Percentiles rank a stretch among this genome's conserved stretches.
phyloP scores from a whole-genome alignment of 2,329 filamentous ascomycete species.

The Ustulina deusta region DNA sequence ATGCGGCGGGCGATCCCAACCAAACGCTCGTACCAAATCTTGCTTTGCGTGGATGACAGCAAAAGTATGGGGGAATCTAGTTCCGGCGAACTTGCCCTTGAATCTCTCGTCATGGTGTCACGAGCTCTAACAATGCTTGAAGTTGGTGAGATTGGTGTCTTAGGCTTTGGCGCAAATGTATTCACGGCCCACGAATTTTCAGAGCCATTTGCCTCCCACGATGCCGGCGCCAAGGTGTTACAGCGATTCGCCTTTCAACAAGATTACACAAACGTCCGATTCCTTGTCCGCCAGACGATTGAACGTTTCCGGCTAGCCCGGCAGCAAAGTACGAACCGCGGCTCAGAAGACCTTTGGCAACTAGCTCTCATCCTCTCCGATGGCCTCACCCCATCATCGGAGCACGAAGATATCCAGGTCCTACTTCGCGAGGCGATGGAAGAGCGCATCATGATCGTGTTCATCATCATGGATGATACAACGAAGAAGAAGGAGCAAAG shows the following conservation, averaged over 20 bases:
- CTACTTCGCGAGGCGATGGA: conserved; percentile 89
- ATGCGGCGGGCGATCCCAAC: conserved; percentile 92
- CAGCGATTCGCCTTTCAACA: conserved; percentile 88
- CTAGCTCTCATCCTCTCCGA: conserved; percentile 93
- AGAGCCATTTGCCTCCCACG: conserved; percentile 79
- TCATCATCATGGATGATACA: conserved; percentile 89
- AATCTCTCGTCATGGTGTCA: conserved; percentile 92
- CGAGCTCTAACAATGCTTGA: conserved; percentile 92
- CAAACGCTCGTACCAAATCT: conserved; percentile 95
- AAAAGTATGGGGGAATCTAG: conserved; percentile 89
- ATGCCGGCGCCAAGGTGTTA: conserved; percentile 85
- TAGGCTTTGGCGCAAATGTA: conserved; percentile 88
- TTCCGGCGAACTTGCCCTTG: conserved; percentile 84
- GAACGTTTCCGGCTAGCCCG: conserved; percentile 84
- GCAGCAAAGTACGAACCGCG: conserved; percentile 64
- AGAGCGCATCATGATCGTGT: conserved; percentile 97
- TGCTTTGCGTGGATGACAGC: conserved; percentile 96
- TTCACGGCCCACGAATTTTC: conserved; percentile 89
- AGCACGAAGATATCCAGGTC: conserved; percentile 84
- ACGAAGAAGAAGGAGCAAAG: conserved; percentile 63
- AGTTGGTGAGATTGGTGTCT: conserved; percentile 89
- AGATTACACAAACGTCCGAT: conserved; percentile 84
- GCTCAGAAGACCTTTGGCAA: conserved; percentile 86
- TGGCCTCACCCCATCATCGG: conserved; percentile 83
- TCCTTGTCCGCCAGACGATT: conserved; percentile 81